These are phyloP conservation scores for Pugionium dolabratum DNA, from an alignment of 345 rosid species.

Conservation along the genomic window DNA sequence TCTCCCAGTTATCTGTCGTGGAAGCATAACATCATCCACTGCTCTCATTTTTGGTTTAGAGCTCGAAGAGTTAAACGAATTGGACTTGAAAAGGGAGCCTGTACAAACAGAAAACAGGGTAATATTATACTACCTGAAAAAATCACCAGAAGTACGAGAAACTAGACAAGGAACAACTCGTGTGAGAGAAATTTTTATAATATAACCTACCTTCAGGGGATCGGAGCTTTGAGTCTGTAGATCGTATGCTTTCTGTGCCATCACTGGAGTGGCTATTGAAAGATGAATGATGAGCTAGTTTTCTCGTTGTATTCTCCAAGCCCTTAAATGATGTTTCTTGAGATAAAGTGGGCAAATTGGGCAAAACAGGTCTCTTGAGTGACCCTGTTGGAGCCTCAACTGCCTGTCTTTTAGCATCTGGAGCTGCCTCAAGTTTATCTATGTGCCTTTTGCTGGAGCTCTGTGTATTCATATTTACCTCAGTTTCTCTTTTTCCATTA, in stretches of 20 bases:
- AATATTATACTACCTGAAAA: conserved; percentile 19
- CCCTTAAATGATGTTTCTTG: conserved; percentile 57
- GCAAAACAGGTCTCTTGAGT: conserved; percentile 58
- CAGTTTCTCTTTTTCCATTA: conserved; percentile 49
- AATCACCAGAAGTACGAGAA: conserved; percentile 13
- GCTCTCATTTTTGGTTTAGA: conserved; percentile 69
- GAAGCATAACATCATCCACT: conserved; percentile 63
- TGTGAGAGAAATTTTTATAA: conserved; percentile 13
- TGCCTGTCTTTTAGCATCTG: conserved; percentile 59
- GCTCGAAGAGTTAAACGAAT: conserved; percentile 59
- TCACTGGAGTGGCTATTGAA: conserved; percentile 40
- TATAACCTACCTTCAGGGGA: conserved; percentile 55
- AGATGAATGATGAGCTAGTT: conserved; percentile 52
- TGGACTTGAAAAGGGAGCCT: conserved; percentile 76
- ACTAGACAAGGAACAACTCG: conserved; percentile 19
- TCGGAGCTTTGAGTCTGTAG: conserved; percentile 54
- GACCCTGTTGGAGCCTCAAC: conserved; percentile 59
- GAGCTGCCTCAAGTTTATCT: conserved; percentile 53
- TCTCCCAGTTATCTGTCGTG: conserved; percentile 51
- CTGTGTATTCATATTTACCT: conserved; percentile 37
- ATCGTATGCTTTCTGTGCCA: conserved; percentile 51
- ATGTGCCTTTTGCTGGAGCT: conserved; percentile 55
- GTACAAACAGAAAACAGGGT: conserved; percentile 37
- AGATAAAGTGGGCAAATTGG: conserved; percentile 51
- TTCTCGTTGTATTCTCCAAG: conserved; percentile 61